Conservation (phyloP, 305 asterid species). For the Plantago coronopus region DNA sequence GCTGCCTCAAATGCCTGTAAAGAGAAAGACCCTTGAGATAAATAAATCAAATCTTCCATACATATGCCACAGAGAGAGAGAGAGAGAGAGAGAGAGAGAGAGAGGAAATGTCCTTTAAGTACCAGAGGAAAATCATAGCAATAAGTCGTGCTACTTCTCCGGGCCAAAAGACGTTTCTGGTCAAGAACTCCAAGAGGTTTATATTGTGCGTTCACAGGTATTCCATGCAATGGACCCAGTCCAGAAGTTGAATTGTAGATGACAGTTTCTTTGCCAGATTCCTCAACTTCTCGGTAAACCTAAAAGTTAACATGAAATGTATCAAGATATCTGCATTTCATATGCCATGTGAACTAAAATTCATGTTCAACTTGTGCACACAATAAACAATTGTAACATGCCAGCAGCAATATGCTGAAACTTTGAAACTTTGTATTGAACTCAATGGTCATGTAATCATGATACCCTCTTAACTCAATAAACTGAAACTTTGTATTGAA, state of each 20-base stretch:
- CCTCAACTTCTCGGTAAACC: conserved; percentile 89
- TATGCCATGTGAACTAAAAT: conserved; percentile 5
- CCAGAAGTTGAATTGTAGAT: conserved; percentile 63
- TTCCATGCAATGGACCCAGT: conserved; percentile 69
- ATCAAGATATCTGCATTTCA: conserved; percentile 18
- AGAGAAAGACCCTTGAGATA: conserved; percentile 14
- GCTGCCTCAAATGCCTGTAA: conserved; percentile 89
- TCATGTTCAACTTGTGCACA: background rate
- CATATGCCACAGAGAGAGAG: background rate
- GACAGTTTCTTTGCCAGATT: conserved; percentile 42
- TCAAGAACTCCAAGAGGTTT: conserved; percentile 79
- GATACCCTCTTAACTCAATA: too few species aligned
- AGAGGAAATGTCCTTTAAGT: conserved; percentile 18
- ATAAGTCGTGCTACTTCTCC: conserved; percentile 85
- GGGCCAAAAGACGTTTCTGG: conserved; percentile 82
- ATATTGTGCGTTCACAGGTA: conserved; percentile 67
- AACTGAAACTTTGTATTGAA: background rate
- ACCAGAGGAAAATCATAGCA: conserved; percentile 99
- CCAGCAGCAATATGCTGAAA: too few species aligned
- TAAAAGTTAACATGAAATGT: conserved; percentile 33
- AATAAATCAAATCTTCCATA: conserved; percentile 9
- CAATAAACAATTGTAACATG: background rate
- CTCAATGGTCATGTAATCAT: too few species aligned
- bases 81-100: too few species aligned
- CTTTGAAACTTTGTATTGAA: too few species aligned